Base-by-base conservation (phyloP, 441 rosid genomes). In the Erodium texanum region DNA sequence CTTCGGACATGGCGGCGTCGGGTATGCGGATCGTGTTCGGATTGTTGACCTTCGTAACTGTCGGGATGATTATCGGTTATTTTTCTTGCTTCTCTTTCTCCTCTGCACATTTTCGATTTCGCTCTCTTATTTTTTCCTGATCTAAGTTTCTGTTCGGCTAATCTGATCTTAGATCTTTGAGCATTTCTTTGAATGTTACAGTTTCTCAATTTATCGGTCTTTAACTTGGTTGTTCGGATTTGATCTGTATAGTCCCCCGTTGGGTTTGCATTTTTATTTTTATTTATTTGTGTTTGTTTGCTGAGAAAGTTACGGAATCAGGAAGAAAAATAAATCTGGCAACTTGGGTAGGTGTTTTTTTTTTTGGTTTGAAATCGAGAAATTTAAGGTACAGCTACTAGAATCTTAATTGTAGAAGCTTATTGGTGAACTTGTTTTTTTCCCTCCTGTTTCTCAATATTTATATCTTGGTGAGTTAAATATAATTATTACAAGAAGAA, bases 31-130 rank as follows among this genome's bases (percentile, higher is more conserved):
- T 90, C 71, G 85, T 89, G 27, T 78, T 90, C 70, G 97, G 93
- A 41, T 86, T 93, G 54, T 74, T 93, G 52, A 84, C 97, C 50
- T 84, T 93, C 77, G 97, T 93, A 80, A 85, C 96, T n/a, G 73
- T 82, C 68, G 98, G 97, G 64, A 93, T 90, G 97, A 87, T 93
- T 71, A 80, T 87, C 77, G 98, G 96, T 93, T n/a, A 10, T 5
- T 18, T 2, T 0, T 0, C n/a, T n/a, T n/a, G n/a, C n/a, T n/a
- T n/a, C n/a, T n/a, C 24, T 18, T 50, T 11, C 64, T 1, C 16
- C 32, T 59, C 54, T 15, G 24, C 14, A 9, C 15, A 14, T 6
- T 48, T 16, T 3, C 15, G 27, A 16, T 66, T 15, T 18, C 10
- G n/a, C 15, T 23, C 32, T 27, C 18, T 10, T 24, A 15, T 18